These are phyloP conservation scores for Erodium trifolium DNA, from an alignment of 441 rosid genomes.

Conservation along the genomic window DNA sequence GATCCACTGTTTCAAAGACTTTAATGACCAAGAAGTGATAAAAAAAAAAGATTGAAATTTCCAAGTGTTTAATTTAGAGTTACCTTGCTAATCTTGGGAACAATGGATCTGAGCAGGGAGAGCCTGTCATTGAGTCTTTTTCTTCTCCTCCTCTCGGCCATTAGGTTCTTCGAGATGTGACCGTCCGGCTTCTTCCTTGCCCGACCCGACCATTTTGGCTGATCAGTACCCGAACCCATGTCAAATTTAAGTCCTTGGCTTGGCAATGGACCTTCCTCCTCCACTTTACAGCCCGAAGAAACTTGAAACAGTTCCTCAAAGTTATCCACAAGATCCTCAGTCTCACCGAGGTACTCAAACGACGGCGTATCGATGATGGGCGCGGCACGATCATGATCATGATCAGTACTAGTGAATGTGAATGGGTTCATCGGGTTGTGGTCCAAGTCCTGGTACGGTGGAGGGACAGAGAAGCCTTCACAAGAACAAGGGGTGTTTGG, in stretches of 20 bases:
- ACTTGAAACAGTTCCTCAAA: constrained; percentile 22
- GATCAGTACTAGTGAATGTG: neutral
- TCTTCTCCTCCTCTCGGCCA: constrained; percentile 25
- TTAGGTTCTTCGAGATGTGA: constrained; percentile 21
- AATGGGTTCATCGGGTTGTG: constrained; percentile 16
- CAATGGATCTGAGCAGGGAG: constrained; percentile 13
- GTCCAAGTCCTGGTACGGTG: constrained; percentile 22
- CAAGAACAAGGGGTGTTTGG: constrained; percentile 22
- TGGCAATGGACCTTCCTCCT: constrained; percentile 28
- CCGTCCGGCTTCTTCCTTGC: constrained; percentile 18
- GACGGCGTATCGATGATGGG: constrained; percentile 24
- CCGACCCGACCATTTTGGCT: constrained; percentile 19
- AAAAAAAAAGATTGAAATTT: no score
- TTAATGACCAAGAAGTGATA: no score
- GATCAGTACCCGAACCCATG: constrained; percentile 1
- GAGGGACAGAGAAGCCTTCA: constrained; percentile 22
- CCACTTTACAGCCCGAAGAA: constrained; percentile 30
- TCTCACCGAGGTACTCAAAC: constrained; percentile 26
- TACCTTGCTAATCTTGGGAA: constrained; percentile 21
- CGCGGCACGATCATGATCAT: neutral
- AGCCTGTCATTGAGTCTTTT: constrained; percentile 21
- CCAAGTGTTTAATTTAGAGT: neutral
- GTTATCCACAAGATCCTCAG: constrained; percentile 17
- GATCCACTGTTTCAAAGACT: no score
- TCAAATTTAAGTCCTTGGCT: constrained; percentile 7